Conservation (phyloP, 176 grass and related monocot species). For the Rhynchospora breviuscula region DNA sequence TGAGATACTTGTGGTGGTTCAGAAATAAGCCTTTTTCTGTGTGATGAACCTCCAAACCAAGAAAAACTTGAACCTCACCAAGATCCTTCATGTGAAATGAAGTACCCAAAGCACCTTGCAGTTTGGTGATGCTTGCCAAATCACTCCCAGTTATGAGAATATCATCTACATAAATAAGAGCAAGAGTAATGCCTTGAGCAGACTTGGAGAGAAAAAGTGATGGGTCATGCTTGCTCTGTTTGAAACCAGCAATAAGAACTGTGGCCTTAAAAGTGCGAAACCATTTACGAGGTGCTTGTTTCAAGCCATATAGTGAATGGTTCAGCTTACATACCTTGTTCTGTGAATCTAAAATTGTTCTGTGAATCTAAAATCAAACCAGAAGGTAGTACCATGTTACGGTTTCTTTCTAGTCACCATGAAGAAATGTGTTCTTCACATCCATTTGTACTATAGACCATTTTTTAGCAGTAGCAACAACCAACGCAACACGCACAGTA, state of each 20-base stretch:
- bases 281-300: conserved; percentile 8
- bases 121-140: neutral
- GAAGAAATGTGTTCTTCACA: conserved; percentile 8
- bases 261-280: neutral
- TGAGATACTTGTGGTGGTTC: neutral
- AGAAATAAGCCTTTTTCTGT: neutral
- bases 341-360: neutral
- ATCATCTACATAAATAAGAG: neutral
- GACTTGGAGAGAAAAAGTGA: neutral
- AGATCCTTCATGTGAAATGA: neutral
- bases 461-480: neutral
- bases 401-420: neutral
- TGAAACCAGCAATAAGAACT: neutral
- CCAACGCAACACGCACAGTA: neutral
- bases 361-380: neutral
- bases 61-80: neutral
- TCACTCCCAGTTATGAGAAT: neutral
- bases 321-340: neutral
- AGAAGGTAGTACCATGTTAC: neutral
- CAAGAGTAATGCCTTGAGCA: neutral
- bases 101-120: neutral
- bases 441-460: conserved; percentile 14
- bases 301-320: neutral
- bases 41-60: neutral
- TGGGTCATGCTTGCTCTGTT: neutral